Evolutionary conservation across 768 basidiomycete genomes (phyloP).

Genomic region (Crassisporium funariophilum): DNA sequence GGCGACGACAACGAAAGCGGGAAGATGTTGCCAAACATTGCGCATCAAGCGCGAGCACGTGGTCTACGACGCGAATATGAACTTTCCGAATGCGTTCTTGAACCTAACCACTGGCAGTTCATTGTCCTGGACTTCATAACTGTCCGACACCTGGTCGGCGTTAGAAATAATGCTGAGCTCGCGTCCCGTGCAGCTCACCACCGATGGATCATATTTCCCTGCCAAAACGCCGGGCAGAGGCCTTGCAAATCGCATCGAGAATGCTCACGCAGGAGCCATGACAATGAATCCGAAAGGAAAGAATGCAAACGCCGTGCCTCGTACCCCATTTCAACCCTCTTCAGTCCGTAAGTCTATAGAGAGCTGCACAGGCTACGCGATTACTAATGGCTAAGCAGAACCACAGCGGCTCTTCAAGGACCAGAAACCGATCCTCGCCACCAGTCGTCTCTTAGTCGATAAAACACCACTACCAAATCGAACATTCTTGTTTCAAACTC

Average conservation of each 20-base stretch:
- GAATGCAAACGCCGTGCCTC: conserved; percentile 24
- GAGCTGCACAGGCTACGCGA: background rate
- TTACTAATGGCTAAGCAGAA: conserved; percentile 7
- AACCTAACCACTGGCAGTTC: no score
- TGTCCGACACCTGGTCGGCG: no score
- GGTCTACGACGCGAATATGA: no score
- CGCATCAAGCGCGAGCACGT: no score
- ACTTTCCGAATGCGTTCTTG: no score
- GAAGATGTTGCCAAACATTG: no score
- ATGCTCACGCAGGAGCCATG: conserved; percentile 46
- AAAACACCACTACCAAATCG: conserved; percentile 81
- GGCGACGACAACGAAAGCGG: no score
- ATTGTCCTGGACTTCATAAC: no score
- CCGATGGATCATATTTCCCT: conserved; percentile 32
- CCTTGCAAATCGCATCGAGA: conserved; percentile 47
- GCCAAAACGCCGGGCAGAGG: conserved; percentile 61
- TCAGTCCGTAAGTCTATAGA: conserved; percentile 31
- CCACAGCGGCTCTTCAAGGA: conserved; percentile 23
- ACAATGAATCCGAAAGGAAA: conserved; percentile 48
- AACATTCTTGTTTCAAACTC: conserved; percentile 35
- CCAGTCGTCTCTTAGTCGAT: conserved; percentile 60
- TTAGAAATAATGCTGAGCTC: conserved; percentile 48
- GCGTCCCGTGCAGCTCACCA: conserved; percentile 32
- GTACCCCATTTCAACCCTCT: conserved; percentile 38
- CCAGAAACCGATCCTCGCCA: conserved; percentile 21